Conservation (phyloP, 495 filamentous ascomycete genomes). For the Penicillium argentinense region DNA sequence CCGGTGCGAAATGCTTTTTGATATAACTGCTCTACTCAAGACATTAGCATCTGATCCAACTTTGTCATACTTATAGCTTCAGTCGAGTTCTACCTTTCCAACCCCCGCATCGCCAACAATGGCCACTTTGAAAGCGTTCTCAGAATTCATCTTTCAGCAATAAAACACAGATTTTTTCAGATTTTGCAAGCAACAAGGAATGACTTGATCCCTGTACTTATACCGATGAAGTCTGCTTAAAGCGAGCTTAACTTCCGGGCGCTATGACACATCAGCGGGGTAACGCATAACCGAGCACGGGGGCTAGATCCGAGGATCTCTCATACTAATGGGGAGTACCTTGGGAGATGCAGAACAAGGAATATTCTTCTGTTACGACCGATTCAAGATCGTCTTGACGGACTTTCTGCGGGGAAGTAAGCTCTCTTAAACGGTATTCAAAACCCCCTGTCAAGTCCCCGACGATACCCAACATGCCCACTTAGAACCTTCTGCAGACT, state of each 20-base stretch:
- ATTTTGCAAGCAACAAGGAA: too few relatives aligned
- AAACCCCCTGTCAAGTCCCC: background rate
- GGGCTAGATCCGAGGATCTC: background rate
- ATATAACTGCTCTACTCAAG: background rate
- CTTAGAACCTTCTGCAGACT: background rate
- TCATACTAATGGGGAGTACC: too few relatives aligned
- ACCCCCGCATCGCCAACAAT: background rate
- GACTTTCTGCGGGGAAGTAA: too few relatives aligned
- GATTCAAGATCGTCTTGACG: too few relatives aligned
- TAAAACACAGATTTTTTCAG: too few relatives aligned
- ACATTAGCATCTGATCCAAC: background rate
- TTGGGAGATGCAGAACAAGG: too few relatives aligned
- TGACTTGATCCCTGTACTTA: background rate
- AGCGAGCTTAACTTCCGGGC: background rate
- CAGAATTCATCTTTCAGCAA: too few relatives aligned
- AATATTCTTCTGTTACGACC: too few relatives aligned
- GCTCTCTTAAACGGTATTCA: background rate
- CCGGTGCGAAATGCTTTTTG: constrained; percentile 1
- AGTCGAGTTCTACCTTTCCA: background rate
- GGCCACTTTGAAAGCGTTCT: background rate
- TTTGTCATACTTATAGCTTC: background rate
- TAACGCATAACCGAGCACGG: background rate
- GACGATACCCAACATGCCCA: background rate
- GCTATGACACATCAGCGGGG: background rate
- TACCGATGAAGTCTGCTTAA: background rate